These are phyloP conservation scores for Podila minutissima DNA, from an alignment of 192 early-diverging fungal species.

Conservation along the genomic window DNA sequence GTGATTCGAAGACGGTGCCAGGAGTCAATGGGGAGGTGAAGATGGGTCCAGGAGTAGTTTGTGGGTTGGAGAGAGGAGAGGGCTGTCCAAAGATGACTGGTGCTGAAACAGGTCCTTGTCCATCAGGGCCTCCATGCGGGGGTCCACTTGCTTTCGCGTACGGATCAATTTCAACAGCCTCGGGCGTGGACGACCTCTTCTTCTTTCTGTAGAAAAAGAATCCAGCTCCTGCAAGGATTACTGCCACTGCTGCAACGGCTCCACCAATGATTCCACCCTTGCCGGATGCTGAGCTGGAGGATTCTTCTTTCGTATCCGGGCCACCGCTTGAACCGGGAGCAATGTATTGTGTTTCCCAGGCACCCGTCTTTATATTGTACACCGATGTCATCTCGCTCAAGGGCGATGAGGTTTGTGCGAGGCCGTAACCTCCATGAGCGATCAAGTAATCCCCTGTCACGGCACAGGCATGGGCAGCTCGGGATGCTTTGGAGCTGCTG, in stretches of 20 bases:
- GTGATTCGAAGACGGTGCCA: too few relatives aligned
- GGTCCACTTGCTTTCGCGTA: too few relatives aligned
- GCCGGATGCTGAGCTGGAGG: too few relatives aligned
- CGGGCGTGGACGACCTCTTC: not conserved
- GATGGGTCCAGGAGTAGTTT: too few relatives aligned
- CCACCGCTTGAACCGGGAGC: not conserved
- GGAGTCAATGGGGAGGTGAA: too few relatives aligned
- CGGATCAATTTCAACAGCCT: too few relatives aligned
- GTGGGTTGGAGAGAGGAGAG: too few relatives aligned
- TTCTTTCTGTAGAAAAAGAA: not conserved
- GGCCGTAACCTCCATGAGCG: not conserved
- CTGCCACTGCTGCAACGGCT: not conserved
- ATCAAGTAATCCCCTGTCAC: not conserved
- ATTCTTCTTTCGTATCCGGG: too few relatives aligned
- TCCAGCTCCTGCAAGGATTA: not conserved
- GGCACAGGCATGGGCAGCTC: not conserved
- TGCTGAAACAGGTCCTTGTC: too few relatives aligned
- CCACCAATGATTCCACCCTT: slow-evolving; percentile 1
- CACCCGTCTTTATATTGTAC: not conserved
- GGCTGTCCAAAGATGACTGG: too few relatives aligned
- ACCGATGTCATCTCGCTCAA: not conserved
- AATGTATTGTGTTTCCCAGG: not conserved
- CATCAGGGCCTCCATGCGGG: too few relatives aligned
- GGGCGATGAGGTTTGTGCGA: not conserved
- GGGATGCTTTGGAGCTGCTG: not conserved